Conservation (phyloP, 2,329 filamentous ascomycete genomes). For the Phaeosphaeria sp. region DNA sequence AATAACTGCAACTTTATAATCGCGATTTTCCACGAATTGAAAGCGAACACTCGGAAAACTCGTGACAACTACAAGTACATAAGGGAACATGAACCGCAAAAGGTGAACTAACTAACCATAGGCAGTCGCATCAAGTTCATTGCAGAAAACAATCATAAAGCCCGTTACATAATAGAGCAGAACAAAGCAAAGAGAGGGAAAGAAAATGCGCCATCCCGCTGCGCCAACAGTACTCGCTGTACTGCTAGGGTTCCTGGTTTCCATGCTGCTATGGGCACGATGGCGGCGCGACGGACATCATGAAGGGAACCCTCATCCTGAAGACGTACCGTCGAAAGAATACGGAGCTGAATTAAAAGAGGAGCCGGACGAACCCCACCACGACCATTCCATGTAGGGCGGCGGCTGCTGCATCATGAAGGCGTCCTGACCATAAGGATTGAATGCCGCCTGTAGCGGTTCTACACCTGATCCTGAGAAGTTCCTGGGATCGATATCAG, state of each 20-base stretch:
- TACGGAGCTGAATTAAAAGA: background rate
- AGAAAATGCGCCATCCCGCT: conserved; percentile 43
- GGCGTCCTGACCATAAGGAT: too few relatives aligned
- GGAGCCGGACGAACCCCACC: background rate
- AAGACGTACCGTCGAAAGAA: conserved; percentile 28
- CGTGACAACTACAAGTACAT: background rate
- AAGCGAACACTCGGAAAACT: background rate
- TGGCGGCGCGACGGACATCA: conserved; percentile 37
- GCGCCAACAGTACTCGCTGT: conserved; percentile 42
- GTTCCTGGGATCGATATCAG: too few relatives aligned
- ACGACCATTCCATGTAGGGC: background rate
- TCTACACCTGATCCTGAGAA: too few relatives aligned
- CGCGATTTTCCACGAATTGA: background rate
- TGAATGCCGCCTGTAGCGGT: too few relatives aligned
- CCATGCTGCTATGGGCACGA: conserved; percentile 35
- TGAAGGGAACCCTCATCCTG: conserved; percentile 46
- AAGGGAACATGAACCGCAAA: background rate
- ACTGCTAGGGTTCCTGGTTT: conserved; percentile 37
- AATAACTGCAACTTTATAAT: background rate
- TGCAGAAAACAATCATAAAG: background rate
- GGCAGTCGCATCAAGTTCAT: background rate
- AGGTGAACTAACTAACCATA: background rate
- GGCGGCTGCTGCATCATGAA: background rate
- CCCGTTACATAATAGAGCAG: background rate
- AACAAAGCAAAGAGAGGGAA: background rate